Evolutionary conservation across 2,329 filamentous ascomycete genomes (phyloP).

Genomic region (Paraphoma sp.): DNA sequence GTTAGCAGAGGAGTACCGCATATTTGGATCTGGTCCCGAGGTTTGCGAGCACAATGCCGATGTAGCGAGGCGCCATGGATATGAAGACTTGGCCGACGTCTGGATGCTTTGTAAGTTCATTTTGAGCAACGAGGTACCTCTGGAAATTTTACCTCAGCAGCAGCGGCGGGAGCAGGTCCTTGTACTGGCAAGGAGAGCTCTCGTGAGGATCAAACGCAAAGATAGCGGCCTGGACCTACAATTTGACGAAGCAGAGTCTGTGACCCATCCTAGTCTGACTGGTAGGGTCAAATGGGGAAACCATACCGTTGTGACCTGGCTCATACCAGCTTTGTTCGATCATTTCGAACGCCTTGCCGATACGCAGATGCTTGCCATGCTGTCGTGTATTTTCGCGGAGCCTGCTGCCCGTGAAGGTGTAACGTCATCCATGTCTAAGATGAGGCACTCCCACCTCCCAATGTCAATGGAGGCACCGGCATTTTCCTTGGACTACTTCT

Average conservation of each 20-base stretch:
- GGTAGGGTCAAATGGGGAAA: slow-evolving; percentile 63
- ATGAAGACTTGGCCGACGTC: slow-evolving; percentile 75
- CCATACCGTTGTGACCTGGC: slow-evolving; percentile 64
- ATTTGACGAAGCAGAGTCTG: slow-evolving; percentile 52
- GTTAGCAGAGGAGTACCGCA: slow-evolving; percentile 79
- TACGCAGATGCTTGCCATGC: slow-evolving; percentile 70
- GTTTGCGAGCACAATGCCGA: slow-evolving; percentile 85
- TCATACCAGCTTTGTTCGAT: slow-evolving; percentile 64
- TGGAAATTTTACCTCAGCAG: slow-evolving; percentile 66
- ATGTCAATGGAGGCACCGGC: slow-evolving; percentile 52
- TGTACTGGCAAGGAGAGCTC: slow-evolving; percentile 70
- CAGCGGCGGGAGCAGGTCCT: slow-evolving; percentile 67
- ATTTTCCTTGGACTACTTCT: slow-evolving; percentile 57
- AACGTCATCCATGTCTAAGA: slow-evolving; percentile 45
- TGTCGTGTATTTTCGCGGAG: slow-evolving; percentile 65
- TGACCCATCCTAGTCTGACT: slow-evolving; percentile 48
- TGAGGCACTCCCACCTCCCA: slow-evolving; percentile 44
- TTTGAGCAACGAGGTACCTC: slow-evolving; percentile 75
- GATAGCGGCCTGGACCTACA: slow-evolving; percentile 57
- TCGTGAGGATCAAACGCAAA: slow-evolving; percentile 58
- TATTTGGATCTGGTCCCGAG: slow-evolving; percentile 81
- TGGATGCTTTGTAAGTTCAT: slow-evolving; percentile 85
- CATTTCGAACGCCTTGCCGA: slow-evolving; percentile 68
- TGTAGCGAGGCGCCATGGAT: slow-evolving; percentile 75
- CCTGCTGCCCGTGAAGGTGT: slow-evolving; percentile 52